These are phyloP conservation scores for Populus pruinosa DNA, from an alignment of 345 rosid species.

Conservation along the genomic window DNA sequence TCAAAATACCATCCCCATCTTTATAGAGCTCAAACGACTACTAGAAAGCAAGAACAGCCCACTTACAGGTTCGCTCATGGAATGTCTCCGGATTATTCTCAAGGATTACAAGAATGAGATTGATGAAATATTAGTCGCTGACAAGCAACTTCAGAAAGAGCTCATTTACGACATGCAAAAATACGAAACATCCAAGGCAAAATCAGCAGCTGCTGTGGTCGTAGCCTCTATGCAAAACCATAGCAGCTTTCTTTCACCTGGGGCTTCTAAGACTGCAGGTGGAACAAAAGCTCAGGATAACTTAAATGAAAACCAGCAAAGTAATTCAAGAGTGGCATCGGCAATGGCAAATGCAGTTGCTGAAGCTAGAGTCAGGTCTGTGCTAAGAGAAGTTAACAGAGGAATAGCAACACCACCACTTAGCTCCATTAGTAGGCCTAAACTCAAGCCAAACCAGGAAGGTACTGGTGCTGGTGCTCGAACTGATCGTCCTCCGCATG, in stretches of 20 bases:
- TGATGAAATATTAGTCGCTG: constrained; percentile 86
- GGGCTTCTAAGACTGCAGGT: constrained; percentile 3
- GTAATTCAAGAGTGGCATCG: constrained; percentile 43
- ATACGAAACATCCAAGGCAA: constrained; percentile 67
- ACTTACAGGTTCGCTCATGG: constrained; percentile 89
- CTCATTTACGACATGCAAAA: constrained; percentile 91
- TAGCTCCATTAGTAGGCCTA: constrained; percentile 69
- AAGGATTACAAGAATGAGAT: constrained; percentile 95
- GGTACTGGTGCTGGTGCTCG: constrained; percentile 27
- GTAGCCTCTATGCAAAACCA: constrained; percentile 39
- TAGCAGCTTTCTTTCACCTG: constrained; percentile 26
- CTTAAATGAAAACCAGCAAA: constrained; percentile 17
- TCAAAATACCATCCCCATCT: constrained; percentile 91
- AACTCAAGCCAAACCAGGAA: constrained; percentile 46
- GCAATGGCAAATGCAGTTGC: constrained; percentile 71
- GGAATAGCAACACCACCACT: constrained; percentile 63
- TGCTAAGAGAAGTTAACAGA: constrained; percentile 62
- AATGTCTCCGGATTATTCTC: constrained; percentile 76
- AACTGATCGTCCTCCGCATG: constrained; percentile 46
- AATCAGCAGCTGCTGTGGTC: constrained; percentile 49
- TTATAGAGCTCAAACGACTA: constrained; percentile 85
- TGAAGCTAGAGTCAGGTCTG: constrained; percentile 58
- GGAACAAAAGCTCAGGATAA: constrained; percentile 15
- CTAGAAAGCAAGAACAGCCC: constrained; percentile 90
- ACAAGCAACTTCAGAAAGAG: constrained; percentile 89